Conservation (phyloP, 1,284 basidiomycete genomes). For the Irpex rosettiformis region DNA sequence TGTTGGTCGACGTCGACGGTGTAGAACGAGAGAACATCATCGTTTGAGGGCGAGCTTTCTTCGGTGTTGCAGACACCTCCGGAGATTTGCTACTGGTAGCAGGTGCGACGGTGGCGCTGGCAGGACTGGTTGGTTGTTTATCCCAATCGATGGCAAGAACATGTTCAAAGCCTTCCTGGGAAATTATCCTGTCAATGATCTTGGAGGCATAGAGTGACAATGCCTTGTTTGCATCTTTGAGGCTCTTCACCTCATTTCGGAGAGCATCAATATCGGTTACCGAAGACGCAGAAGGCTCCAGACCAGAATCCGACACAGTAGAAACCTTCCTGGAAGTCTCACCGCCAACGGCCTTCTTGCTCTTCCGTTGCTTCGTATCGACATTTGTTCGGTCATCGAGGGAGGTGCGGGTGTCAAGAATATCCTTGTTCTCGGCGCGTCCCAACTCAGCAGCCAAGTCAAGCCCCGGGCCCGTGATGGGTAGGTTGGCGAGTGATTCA, state of each 20-base stretch:
- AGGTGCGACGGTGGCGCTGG: slow-evolving; percentile 24
- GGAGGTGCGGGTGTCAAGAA: slow-evolving; percentile 44
- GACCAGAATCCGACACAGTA: slow-evolving; percentile 14
- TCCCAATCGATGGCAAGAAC: slow-evolving; percentile 88
- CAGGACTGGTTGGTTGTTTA: slow-evolving; percentile 37
- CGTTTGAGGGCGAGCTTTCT: slow-evolving; percentile 59
- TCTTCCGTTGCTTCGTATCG: slow-evolving; percentile 46
- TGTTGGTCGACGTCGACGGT: slow-evolving; percentile 22
- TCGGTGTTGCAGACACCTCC: slow-evolving; percentile 26
- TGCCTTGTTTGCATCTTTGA: slow-evolving; percentile 94
- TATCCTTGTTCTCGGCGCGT: slow-evolving; percentile 80
- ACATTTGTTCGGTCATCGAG: slow-evolving; percentile 49
- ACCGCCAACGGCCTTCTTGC: slow-evolving; percentile 46
- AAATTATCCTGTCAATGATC: slow-evolving; percentile 93
- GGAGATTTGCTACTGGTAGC: slow-evolving; percentile 10
- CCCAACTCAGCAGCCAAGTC: slow-evolving; percentile 90
- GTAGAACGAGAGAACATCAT: slow-evolving; percentile 47
- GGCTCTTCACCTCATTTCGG: slow-evolving; percentile 78
- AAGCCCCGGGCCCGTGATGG: slow-evolving; percentile 81
- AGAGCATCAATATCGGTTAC: slow-evolving; percentile 64
- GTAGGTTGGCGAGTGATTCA: slow-evolving; percentile 75
- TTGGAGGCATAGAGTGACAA: slow-evolving; percentile 92
- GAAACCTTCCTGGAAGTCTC: slow-evolving; percentile 34
- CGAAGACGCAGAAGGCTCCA: slow-evolving; percentile 28
- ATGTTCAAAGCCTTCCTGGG: slow-evolving; percentile 92